Percentiles rank a stretch among this genome's conserved stretches.
phyloP scores from a whole-genome alignment of 2,329 filamentous ascomycete genomes.

The Neofusicoccum parvum region DNA sequence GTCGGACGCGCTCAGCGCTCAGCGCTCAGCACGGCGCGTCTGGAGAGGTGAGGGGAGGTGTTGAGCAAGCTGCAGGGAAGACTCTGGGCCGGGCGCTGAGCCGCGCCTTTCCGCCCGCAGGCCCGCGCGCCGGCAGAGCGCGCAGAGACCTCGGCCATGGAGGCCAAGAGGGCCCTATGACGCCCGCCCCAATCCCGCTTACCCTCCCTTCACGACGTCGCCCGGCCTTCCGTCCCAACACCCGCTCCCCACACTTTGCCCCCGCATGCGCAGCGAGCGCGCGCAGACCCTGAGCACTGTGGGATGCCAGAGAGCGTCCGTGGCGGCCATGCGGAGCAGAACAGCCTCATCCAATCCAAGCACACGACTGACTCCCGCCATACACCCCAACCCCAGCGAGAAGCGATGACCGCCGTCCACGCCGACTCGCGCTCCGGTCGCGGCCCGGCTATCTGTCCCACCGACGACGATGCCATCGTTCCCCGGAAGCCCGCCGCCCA shows the following conservation, averaged over 20 bases:
- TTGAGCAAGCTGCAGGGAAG: not conserved
- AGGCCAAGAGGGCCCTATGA: not conserved
- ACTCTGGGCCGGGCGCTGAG: not conserved
- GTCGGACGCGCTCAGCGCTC: no score
- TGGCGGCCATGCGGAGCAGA: slow-evolving; percentile 34
- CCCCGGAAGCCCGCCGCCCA: slow-evolving; percentile 34
- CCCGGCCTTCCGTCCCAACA: not conserved
- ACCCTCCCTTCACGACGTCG: not conserved
- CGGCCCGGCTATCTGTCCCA: slow-evolving; percentile 51
- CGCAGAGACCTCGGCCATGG: not conserved
- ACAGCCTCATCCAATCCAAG: slow-evolving; percentile 2
- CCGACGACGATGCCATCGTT: slow-evolving; percentile 56
- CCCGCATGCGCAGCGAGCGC: slow-evolving; percentile 7
- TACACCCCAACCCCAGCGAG: not conserved
- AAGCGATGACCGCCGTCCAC: slow-evolving; percentile 30
- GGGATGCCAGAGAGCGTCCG: slow-evolving; percentile 43
- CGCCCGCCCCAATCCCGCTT: not conserved
- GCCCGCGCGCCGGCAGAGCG: not conserved
- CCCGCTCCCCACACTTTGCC: slow-evolving; percentile 1
- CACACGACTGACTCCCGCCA: slow-evolving; percentile 32
- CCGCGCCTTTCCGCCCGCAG: not conserved
- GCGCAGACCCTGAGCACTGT: slow-evolving; percentile 19
- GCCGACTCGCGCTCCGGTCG: slow-evolving; percentile 24
- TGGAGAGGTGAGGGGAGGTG: not conserved
- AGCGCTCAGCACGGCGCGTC: no score